phyloP scores from a whole-genome alignment of 2,329 filamentous ascomycete genomes.

The Aspergillus cejpii region DNA sequence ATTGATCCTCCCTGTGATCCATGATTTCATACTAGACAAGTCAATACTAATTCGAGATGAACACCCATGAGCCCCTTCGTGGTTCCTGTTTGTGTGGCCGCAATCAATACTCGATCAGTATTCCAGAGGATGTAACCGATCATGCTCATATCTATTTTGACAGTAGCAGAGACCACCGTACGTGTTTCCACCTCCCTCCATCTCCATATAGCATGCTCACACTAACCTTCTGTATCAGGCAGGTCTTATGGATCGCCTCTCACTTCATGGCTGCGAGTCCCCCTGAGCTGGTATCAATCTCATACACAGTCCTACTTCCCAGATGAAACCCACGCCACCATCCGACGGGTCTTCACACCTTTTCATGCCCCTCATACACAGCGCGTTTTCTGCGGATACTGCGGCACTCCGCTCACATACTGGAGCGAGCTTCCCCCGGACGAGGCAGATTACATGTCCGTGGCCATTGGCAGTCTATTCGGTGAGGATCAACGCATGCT shows the following conservation, averaged over 20 bases:
- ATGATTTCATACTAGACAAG: background rate
- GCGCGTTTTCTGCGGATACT: conserved; percentile 85
- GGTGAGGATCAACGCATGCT: conserved; percentile 64
- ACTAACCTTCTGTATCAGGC: conserved; percentile 41
- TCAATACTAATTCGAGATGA: conserved; percentile 8
- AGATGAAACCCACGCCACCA: conserved; percentile 64
- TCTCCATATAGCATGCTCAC: conserved; percentile 8
- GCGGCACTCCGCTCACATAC: conserved; percentile 75
- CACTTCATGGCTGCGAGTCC: conserved; percentile 75
- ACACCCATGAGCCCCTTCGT: conserved; percentile 49
- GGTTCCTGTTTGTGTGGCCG: conserved; percentile 81
- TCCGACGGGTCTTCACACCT: conserved; percentile 61
- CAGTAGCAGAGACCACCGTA: conserved; percentile 63
- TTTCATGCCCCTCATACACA: conserved; percentile 53
- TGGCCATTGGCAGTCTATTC: conserved; percentile 71
- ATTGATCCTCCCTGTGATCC: background rate
- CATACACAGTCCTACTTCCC: conserved; percentile 67
- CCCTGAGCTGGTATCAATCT: conserved; percentile 72
- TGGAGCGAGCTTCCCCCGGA: conserved; percentile 68
- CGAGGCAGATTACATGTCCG: conserved; percentile 70
- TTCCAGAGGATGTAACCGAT: conserved; percentile 54
- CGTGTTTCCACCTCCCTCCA: conserved; percentile 34
- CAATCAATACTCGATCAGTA: conserved; percentile 69
- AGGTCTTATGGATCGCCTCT: conserved; percentile 63
- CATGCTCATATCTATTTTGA: conserved; percentile 68